Percentiles rank a stretch among this genome's conserved stretches.
Evolutionary conservation across 192 early-diverging fungal genomes (phyloP).

Genomic region (Irineochytrium annulatum): DNA sequence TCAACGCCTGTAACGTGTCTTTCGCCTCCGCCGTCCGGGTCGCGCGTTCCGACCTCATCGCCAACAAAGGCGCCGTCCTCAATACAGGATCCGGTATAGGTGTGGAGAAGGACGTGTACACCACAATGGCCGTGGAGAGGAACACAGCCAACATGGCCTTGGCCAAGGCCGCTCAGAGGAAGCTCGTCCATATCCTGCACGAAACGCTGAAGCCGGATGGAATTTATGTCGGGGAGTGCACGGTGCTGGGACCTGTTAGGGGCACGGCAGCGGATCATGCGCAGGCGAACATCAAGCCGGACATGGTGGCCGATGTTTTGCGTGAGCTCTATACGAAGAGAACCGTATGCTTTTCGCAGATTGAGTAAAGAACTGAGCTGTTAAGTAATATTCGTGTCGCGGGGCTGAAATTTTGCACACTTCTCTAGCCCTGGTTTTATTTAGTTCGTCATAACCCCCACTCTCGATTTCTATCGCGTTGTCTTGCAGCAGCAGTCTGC

Average conservation of each 20-base stretch:
- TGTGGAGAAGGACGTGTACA: slow-evolving; percentile 15
- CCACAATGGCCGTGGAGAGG: slow-evolving; percentile 4
- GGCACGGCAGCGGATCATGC: slow-evolving; percentile 21
- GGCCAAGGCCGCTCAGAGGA: slow-evolving; percentile 29
- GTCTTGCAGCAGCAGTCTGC: too few relatives aligned
- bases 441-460: too few relatives aligned
- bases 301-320: not conserved
- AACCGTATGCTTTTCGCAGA: not conserved
- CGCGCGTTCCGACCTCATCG: slow-evolving; percentile 3
- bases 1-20: slow-evolving; percentile 4
- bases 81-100: slow-evolving; percentile 27
- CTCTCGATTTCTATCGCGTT: too few relatives aligned
- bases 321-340: not conserved
- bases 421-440: too few relatives aligned
- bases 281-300: slow-evolving; percentile 4
- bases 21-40: slow-evolving; percentile 20
- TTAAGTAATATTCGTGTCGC: too few relatives aligned
- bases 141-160: slow-evolving; percentile 13
- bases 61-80: slow-evolving; percentile 25
- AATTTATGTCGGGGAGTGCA: slow-evolving; percentile 32
- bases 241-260: slow-evolving; percentile 22
- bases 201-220: slow-evolving; percentile 20
- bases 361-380: too few relatives aligned
- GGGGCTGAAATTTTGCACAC: too few relatives aligned
- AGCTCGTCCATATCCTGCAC: slow-evolving; percentile 25